Evolutionary conservation across 2,329 filamentous ascomycete species (phyloP).

Genomic region (Exophiala sp.): DNA sequence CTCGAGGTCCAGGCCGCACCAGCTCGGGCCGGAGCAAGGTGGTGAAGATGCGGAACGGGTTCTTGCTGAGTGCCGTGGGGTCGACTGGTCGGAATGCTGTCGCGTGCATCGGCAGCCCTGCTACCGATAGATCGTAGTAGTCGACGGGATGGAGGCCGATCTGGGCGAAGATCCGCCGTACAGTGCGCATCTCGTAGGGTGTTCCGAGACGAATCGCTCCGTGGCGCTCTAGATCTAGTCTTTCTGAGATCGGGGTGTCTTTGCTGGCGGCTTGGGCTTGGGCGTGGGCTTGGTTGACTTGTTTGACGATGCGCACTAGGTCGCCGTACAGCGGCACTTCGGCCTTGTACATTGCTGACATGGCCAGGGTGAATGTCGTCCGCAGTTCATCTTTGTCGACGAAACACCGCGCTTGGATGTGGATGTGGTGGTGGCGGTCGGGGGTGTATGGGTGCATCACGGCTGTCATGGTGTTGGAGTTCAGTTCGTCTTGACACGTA

Average conservation of each 20-base stretch:
- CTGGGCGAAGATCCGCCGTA: conserved; percentile 43
- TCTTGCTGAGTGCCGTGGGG: conserved; percentile 33
- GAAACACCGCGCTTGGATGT: too few species aligned
- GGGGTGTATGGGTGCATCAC: too few species aligned
- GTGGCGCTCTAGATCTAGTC: conserved; percentile 35
- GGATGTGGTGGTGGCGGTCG: too few species aligned
- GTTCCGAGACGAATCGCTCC: conserved; percentile 49
- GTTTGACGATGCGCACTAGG: conserved; percentile 32
- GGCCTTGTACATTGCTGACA: conserved; percentile 35
- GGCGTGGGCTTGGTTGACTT: conserved; percentile 27
- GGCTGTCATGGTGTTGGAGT: too few species aligned
- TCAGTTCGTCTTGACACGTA: too few species aligned
- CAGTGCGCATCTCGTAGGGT: conserved; percentile 39
- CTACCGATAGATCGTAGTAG: conserved; percentile 48
- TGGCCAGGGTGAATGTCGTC: conserved; percentile 31
- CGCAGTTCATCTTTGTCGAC: conserved; percentile 19
- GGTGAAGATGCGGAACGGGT: conserved; percentile 43
- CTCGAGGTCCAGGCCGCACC: conserved; percentile 33
- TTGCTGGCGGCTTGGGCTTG: conserved; percentile 1
- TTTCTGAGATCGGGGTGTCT: conserved; percentile 2
- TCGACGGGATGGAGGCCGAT: conserved; percentile 48
- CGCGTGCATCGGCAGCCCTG: conserved; percentile 48
- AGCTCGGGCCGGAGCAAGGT: conserved; percentile 42
- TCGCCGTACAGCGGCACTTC: conserved; percentile 35
- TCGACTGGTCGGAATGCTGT: conserved; percentile 46